Evolutionary conservation across 352 stramenopile genomes (phyloP), one percentile per base, ranked within the genome.

Genomic region (Blastocystis sp.): DNA sequence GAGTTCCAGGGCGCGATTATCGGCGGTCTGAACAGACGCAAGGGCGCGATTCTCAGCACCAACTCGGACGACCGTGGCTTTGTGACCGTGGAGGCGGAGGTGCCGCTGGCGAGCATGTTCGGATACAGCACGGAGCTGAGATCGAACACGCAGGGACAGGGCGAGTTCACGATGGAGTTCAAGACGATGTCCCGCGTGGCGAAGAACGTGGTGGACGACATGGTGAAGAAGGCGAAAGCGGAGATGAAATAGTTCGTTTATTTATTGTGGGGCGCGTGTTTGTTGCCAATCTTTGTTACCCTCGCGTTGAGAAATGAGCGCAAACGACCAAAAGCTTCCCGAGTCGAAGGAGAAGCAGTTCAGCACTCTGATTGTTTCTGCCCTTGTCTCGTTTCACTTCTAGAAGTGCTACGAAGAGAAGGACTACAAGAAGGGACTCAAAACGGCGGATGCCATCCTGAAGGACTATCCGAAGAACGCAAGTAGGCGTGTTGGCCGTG

Each of bases 111-210:
- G 4, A 96, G 98, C 91, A 99, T 99, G 96, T 99, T 99, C 93
- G 97, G 97, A 1, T 99, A 99, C 92, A 98, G 95, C 37, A 99
- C 96, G 26, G 96, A 98, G 88, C 90, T 99, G 74, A 93, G 96
- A 69, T 98, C 95, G 90, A 94, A 95, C 31, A 98, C 96, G 78
- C 95, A 98, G 92, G 96, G 96, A 90, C 98, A 98, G 93, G 97
- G 97, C 90, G 97, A 99, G 92, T 99, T 99, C 92, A 98, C 96
- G 35, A 99, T 99, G 97, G 97, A 99, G 92, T 99, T 99, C 94
- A 97, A 98, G 91, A 80, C 79, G 31, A 62, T 89, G 61, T 50
- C 55, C 3, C 55, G 51, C 33, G 79, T 89, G 16, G 39, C 79
- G 21, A 89, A 65, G 45, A 71, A 71, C n/a, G 45, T 89, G 13